Percentiles rank a stretch among this genome's conserved stretches.
phyloP scores from a whole-genome alignment of 441 rosid genomes.

The Pelargonium citronellum region DNA sequence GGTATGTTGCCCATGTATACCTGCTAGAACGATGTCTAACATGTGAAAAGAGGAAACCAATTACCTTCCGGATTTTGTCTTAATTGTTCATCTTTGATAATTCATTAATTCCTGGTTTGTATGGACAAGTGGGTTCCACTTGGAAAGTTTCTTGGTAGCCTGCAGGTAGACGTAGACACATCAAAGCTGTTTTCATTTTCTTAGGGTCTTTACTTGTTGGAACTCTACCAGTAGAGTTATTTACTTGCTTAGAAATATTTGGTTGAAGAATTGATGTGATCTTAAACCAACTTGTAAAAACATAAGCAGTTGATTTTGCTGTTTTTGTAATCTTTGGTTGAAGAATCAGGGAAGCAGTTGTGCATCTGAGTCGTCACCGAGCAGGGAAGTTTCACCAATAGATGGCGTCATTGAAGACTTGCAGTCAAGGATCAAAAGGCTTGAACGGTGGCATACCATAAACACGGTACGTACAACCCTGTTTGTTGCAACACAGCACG shows the following conservation, averaged over 20 bases:
- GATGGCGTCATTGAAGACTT: slow-evolving; percentile 76
- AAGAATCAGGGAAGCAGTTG: slow-evolving; percentile 59
- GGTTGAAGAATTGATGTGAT: background rate
- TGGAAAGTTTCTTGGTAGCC: background rate
- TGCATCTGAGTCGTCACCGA: slow-evolving; percentile 71
- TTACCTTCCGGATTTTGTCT: background rate
- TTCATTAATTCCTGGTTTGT: background rate
- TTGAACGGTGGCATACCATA: slow-evolving; percentile 87
- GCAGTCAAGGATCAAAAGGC: slow-evolving; percentile 83
- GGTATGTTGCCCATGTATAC: background rate
- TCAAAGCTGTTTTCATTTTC: background rate
- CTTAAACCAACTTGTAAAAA: background rate
- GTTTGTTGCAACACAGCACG: no score
- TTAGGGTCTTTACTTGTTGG: background rate
- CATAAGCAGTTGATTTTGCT: background rate
- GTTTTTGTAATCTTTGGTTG: slow-evolving; percentile 7
- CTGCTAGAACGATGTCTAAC: background rate
- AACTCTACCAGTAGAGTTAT: background rate
- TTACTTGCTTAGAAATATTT: background rate
- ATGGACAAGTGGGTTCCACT: background rate
- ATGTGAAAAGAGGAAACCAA: background rate
- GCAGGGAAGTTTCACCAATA: slow-evolving; percentile 58
- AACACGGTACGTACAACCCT: slow-evolving; percentile 54
- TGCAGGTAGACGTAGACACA: background rate
- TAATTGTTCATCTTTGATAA: background rate